phyloP scores from a whole-genome alignment of 1,139 yeast species.

The Yamadazyma jaroonii region DNA sequence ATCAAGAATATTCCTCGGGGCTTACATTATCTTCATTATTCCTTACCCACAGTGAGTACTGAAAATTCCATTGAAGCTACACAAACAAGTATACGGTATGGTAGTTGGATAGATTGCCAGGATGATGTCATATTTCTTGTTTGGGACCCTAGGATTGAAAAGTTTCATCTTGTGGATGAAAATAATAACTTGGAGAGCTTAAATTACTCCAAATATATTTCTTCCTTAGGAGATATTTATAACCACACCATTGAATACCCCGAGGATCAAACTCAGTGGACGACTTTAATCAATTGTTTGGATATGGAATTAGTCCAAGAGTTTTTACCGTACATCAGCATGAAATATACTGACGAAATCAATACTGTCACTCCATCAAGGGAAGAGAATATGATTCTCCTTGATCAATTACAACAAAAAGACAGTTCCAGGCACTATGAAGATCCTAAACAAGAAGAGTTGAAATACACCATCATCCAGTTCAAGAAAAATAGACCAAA shows the following conservation, averaged over 20 bases:
- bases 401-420: slow-evolving; percentile 15
- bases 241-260: slow-evolving; percentile 23
- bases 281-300: slow-evolving; percentile 13
- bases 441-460: slow-evolving; percentile 15
- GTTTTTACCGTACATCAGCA: slow-evolving; percentile 14
- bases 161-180: slow-evolving; percentile 20
- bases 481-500: slow-evolving; percentile 13
- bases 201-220: slow-evolving; percentile 14
- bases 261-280: slow-evolving; percentile 19
- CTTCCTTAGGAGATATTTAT: slow-evolving; percentile 20
- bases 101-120: slow-evolving; percentile 26
- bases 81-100: slow-evolving; percentile 21
- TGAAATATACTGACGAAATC: slow-evolving; percentile 12
- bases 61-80: slow-evolving; percentile 5
- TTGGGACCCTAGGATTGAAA: slow-evolving; percentile 19
- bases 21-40: slow-evolving; percentile 27
- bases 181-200: slow-evolving; percentile 26
- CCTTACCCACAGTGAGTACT: slow-evolving; percentile 15
- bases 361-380: slow-evolving; percentile 26
- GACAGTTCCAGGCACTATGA: slow-evolving; percentile 10
- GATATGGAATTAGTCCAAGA: slow-evolving; percentile 23
- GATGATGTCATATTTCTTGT: slow-evolving; percentile 18
- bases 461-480: slow-evolving; percentile 24
- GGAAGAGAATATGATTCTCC: slow-evolving; percentile 26
- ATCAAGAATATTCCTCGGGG: slow-evolving; percentile 27